Evolutionary conservation across 2,329 filamentous ascomycete species (phyloP), one percentile per base, ranked within the genome.

Genomic region (Fusarium coicis): DNA sequence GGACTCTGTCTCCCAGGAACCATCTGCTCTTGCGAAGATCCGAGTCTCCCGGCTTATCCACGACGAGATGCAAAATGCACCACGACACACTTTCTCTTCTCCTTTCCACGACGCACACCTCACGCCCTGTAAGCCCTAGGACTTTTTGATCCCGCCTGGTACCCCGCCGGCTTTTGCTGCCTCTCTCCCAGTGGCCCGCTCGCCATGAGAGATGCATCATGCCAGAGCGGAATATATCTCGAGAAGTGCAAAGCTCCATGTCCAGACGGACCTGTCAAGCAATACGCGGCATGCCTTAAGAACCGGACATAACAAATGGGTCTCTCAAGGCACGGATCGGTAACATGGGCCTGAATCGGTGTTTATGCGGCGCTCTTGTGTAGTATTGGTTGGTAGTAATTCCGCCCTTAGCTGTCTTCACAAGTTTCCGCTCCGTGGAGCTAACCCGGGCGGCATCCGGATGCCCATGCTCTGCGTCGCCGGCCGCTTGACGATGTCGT

Each of bases 381-480:
- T 50, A 57, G 28, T 37, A 57, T 49, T 57, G 30, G 28, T 46
- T 34, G 58, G 50, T 28, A 61, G 46, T 44, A 30, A 28, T 37
- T 59, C 53, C 40, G 34, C 37, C 39, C 50, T 55, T 7, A 23
- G n/a, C 26, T 52, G 36, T 37, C 34, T 36, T 81, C 69, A 83
- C 37, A 83, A 67, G 63, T 81, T 83, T 68, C 84, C 79, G 81
- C 75, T 75, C 19, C 77, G 73, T 15, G 64, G 66, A 8, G 77
- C 80, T 21, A 77, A 71, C 2, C 84, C 84, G 15, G 89, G 89
- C 23, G 89, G 89, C 82, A 88, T 84, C 50, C 89, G 84, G 66
- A 91, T 90, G 1, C 85, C 87, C 73, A 86, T 77, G 10, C 77
- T 79, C 44, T 78, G 75, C 5, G 74, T 73, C 23, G 68, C 74